Percentiles rank a stretch among this genome's conserved stretches.
Conservation (phyloP, 1,284 basidiomycete genomes). For the Termitomyces sp. region DNA sequence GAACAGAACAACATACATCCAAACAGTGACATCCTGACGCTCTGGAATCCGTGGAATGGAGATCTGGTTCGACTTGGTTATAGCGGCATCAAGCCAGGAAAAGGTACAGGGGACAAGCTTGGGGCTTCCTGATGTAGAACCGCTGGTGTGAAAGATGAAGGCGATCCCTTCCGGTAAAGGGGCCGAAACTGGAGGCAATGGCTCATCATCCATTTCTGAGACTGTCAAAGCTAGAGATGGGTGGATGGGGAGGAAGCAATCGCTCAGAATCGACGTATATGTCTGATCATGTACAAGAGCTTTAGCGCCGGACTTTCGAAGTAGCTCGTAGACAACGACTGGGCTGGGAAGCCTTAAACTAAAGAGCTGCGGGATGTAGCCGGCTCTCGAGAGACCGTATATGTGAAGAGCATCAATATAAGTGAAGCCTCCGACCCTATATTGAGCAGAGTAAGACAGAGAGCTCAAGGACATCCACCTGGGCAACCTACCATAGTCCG, state of each 20-base stretch:
- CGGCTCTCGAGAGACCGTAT: slow-evolving; percentile 57
- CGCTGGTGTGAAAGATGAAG: slow-evolving; percentile 66
- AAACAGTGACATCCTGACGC: slow-evolving; percentile 61
- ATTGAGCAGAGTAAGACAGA: slow-evolving; percentile 5
- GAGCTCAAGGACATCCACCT: neutral
- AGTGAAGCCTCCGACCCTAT: slow-evolving; percentile 54
- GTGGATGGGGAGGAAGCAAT: slow-evolving; percentile 39
- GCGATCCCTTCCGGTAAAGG: slow-evolving; percentile 36
- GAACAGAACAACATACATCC: slow-evolving; percentile 53
- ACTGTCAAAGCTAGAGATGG: slow-evolving; percentile 24
- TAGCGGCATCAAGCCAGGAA: slow-evolving; percentile 49
- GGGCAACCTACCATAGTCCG: slow-evolving; percentile 50
- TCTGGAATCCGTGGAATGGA: slow-evolving; percentile 42
- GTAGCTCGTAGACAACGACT: slow-evolving; percentile 52
- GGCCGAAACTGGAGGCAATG: slow-evolving; percentile 38
- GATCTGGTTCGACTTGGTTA: slow-evolving; percentile 52
- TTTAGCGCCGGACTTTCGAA: slow-evolving; percentile 43
- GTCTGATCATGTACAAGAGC: slow-evolving; percentile 51
- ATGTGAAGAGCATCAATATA: slow-evolving; percentile 60
- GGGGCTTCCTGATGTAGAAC: slow-evolving; percentile 63
- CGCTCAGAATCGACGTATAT: slow-evolving; percentile 32
- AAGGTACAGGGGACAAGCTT: slow-evolving; percentile 63
- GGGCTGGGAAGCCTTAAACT: slow-evolving; percentile 56
- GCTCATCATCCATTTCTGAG: slow-evolving; percentile 27
- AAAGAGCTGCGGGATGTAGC: slow-evolving; percentile 62